These are phyloP conservation scores for Blastocrithidia nonstop DNA, from an alignment of 208 protist genomes.

Conservation along the genomic window DNA sequence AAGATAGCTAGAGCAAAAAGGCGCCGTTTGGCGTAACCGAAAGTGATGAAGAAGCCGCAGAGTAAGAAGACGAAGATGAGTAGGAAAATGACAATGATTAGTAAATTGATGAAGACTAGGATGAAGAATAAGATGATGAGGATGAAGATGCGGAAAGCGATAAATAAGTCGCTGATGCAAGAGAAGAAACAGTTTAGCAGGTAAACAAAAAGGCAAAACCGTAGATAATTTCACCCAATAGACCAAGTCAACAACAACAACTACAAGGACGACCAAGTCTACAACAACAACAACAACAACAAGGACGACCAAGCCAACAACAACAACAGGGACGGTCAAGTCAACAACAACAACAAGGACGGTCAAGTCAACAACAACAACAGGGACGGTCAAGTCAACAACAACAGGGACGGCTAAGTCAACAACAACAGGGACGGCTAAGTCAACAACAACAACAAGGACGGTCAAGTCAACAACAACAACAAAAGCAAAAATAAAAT, in stretches of 20 bases:
- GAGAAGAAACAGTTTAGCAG: too few species aligned
- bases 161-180: too few species aligned
- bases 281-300: conserved; percentile 4
- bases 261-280: conserved; percentile 3
- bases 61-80: conserved; percentile 22
- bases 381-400: background rate
- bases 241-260: too few species aligned
- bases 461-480: background rate
- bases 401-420: background rate
- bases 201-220: too few species aligned
- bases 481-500: conserved; percentile 1
- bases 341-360: conserved; percentile 7
- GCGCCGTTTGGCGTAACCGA: too few species aligned
- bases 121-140: conserved; percentile 6
- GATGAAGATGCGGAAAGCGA: conserved; percentile 10
- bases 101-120: conserved; percentile 6
- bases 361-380: background rate
- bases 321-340: background rate
- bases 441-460: background rate
- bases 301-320: background rate
- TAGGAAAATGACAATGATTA: conserved; percentile 17
- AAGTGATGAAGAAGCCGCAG: conserved; percentile 15
- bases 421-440: conserved; percentile 7
- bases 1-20: too few species aligned
- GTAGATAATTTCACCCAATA: too few species aligned